phyloP scores from a whole-genome alignment of 2,329 filamentous ascomycete species.

The Fusarium pininemorale region DNA sequence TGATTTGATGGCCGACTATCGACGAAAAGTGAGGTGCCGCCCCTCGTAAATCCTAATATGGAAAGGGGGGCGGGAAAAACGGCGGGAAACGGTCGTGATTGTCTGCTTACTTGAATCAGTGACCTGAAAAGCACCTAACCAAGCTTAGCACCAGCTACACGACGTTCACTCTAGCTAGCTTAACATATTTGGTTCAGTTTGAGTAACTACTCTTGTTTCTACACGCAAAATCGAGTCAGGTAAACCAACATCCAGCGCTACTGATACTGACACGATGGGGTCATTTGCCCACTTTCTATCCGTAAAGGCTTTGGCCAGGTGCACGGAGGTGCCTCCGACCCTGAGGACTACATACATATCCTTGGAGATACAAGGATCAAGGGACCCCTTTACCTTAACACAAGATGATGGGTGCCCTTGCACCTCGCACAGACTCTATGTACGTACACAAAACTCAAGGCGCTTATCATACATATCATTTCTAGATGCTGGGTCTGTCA shows the following conservation, averaged over 20 bases:
- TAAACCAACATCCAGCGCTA: constrained; percentile 15
- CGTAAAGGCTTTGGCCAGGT: background rate
- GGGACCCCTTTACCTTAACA: constrained; percentile 20
- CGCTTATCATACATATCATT: background rate
- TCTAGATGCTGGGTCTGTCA: background rate
- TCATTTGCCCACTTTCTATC: constrained; percentile 12
- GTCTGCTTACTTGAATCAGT: constrained; percentile 26
- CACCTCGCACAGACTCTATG: background rate
- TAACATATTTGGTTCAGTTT: background rate
- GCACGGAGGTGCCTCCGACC: constrained; percentile 12
- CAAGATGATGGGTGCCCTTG: background rate
- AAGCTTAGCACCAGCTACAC: background rate
- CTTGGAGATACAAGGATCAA: constrained; percentile 17
- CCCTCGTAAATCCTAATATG: constrained; percentile 19
- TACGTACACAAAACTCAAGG: background rate
- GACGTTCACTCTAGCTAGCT: background rate
- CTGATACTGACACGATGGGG: constrained; percentile 11
- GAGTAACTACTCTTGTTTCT: background rate
- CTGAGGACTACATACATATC: background rate
- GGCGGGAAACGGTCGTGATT: constrained; percentile 22
- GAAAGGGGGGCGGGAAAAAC: constrained; percentile 32
- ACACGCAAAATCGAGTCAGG: constrained; percentile 5
- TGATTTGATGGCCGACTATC: constrained; percentile 25
- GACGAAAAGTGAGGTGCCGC: constrained; percentile 21
- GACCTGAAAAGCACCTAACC: background rate